Conservation (phyloP, 208 protist genomes). For the Blechomonas ayalai region DNA sequence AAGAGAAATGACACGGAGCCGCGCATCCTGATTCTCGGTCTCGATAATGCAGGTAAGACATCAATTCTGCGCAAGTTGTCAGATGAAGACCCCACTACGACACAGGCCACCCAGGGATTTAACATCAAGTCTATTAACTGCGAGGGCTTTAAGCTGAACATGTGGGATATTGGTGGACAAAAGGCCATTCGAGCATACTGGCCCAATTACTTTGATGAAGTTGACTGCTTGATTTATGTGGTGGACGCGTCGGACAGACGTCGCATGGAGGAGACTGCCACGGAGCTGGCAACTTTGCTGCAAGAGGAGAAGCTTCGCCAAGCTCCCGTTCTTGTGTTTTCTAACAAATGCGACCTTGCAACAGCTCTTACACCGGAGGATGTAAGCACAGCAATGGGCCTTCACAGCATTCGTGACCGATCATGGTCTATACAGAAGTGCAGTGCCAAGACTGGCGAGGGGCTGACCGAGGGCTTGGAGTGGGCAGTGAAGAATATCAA, state of each 20-base stretch:
- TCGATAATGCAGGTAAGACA: conserved; percentile 99
- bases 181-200: conserved; percentile 97
- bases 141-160: conserved; percentile 96
- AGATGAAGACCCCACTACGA: conserved; percentile 93
- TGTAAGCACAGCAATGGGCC: conserved; percentile 76
- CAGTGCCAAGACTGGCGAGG: conserved; percentile 87
- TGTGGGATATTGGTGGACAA: conserved; percentile 98
- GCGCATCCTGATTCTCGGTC: conserved; percentile 94
- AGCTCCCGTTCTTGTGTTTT: conserved; percentile 94
- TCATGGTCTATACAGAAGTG: conserved; percentile 91
- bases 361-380: conserved; percentile 79
- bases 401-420: conserved; percentile 83
- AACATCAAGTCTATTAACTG: conserved; percentile 97
- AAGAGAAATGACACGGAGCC: conserved; percentile 93
- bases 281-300: conserved; percentile 90
- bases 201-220: conserved; percentile 97
- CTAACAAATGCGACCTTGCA: conserved; percentile 97
- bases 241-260: conserved; percentile 92
- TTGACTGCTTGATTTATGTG: conserved; percentile 95
- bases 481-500: conserved; percentile 88
- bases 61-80: conserved; percentile 95
- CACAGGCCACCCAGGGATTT: conserved; percentile 97
- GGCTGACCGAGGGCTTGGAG: conserved; percentile 81
- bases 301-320: conserved; percentile 93
- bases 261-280: conserved; percentile 91